These are phyloP conservation scores for Cetradonia linearis DNA, from an alignment of 495 filamentous ascomycete genomes.

Conservation along the genomic window DNA sequence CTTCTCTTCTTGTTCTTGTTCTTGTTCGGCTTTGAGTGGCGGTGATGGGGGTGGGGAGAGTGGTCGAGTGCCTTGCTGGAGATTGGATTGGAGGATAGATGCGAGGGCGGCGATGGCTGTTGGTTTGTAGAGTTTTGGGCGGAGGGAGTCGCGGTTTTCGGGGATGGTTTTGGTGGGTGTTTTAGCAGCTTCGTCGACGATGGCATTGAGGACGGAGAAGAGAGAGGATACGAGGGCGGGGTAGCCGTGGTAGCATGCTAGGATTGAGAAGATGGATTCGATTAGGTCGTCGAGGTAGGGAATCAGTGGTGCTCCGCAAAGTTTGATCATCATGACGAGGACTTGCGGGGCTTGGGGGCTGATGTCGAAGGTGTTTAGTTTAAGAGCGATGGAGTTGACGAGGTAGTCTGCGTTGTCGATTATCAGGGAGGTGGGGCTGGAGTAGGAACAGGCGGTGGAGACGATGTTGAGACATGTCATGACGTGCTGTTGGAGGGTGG, in stretches of 20 bases:
- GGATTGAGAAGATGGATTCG: slow-evolving; percentile 74
- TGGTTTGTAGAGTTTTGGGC: slow-evolving; percentile 35
- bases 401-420: slow-evolving; percentile 94
- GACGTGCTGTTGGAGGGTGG: slow-evolving; percentile 65
- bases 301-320: slow-evolving; percentile 71
- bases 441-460: slow-evolving; percentile 64
- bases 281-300: slow-evolving; percentile 90
- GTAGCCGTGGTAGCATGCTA: slow-evolving; percentile 92
- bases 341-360: slow-evolving; percentile 86
- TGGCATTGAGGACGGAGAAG: slow-evolving; percentile 67
- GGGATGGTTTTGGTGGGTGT: slow-evolving; percentile 45
- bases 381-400: slow-evolving; percentile 80
- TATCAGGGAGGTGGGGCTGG: slow-evolving; percentile 63
- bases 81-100: slow-evolving; percentile 13
- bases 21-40: neutral
- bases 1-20: neutral
- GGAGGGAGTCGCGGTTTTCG: slow-evolving; percentile 26
- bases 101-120: slow-evolving; percentile 34
- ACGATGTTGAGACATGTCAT: slow-evolving; percentile 75
- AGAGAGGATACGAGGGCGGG: slow-evolving; percentile 73
- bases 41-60: slow-evolving; percentile 1
- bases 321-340: slow-evolving; percentile 83
- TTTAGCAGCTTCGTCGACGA: slow-evolving; percentile 72
- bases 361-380: slow-evolving; percentile 83
- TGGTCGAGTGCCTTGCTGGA: slow-evolving; percentile 6